phyloP scores from a whole-genome alignment of 1,284 basidiomycete species.

The Tilletia indica region DNA sequence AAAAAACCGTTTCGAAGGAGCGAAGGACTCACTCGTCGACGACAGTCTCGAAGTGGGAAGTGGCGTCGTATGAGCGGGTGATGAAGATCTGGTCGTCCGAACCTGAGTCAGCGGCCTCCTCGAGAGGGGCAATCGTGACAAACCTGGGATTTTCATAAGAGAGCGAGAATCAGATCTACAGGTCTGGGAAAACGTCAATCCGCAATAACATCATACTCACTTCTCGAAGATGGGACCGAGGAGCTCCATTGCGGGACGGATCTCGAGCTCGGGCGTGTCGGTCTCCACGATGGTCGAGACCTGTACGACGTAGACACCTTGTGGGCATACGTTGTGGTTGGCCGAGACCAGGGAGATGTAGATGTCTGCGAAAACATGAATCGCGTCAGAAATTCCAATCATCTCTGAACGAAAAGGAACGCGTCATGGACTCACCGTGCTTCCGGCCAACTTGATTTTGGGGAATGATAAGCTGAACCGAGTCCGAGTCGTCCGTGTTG shows the following conservation, averaged over 20 bases:
- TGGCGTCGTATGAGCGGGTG: slow-evolving; percentile 96
- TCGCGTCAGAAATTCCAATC: not conserved
- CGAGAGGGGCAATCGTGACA: slow-evolving; percentile 81
- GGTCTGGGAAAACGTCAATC: too few relatives aligned
- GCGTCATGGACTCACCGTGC: slow-evolving; percentile 69
- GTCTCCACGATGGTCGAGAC: slow-evolving; percentile 99
- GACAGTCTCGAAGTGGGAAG: slow-evolving; percentile 94
- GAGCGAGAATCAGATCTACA: too few relatives aligned
- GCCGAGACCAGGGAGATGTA: slow-evolving; percentile 97
- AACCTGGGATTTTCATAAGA: slow-evolving; percentile 59
- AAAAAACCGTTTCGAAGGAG: too few relatives aligned
- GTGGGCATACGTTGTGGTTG: slow-evolving; percentile 94
- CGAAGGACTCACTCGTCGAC: slow-evolving; percentile 44
- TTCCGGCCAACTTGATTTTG: slow-evolving; percentile 94
- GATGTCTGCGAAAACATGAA: slow-evolving; percentile 68
- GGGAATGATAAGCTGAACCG: slow-evolving; percentile 93
- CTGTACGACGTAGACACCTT: slow-evolving; percentile 91
- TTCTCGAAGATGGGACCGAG: slow-evolving; percentile 93
- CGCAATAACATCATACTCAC: slow-evolving; percentile 60
- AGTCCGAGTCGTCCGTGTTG: slow-evolving; percentile 88
- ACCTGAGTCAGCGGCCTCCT: slow-evolving; percentile 82
- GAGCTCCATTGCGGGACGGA: slow-evolving; percentile 83
- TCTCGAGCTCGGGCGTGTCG: slow-evolving; percentile 84
- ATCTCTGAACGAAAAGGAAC: not conserved
- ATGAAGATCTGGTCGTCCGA: slow-evolving; percentile 84